Evolutionary conservation across 2,329 filamentous ascomycete genomes (phyloP).

Genomic region (Trichoderma sp.): DNA sequence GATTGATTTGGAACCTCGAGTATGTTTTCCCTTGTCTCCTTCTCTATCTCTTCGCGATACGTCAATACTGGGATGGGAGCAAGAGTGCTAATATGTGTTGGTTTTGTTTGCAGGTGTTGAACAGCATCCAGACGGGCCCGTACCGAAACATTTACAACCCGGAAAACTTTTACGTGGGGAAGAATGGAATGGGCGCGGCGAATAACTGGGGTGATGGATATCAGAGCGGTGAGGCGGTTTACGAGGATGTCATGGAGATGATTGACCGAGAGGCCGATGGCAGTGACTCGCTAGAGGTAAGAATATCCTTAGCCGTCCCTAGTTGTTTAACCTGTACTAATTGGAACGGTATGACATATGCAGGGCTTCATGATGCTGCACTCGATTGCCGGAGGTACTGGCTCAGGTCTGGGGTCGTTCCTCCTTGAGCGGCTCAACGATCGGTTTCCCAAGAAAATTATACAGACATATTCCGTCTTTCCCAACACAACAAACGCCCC

Average conservation of each 20-base stretch:
- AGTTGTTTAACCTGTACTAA: not conserved
- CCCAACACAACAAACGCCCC: constrained; percentile 84
- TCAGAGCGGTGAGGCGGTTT: constrained; percentile 84
- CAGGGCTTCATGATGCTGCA: constrained; percentile 98
- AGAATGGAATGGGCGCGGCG: constrained; percentile 88
- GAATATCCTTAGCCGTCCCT: not conserved
- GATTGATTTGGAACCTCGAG: constrained; percentile 90
- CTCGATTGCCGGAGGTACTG: constrained; percentile 95
- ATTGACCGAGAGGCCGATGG: constrained; percentile 98
- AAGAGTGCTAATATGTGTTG: not conserved
- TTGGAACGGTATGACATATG: not conserved
- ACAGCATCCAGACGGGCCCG: constrained; percentile 86
- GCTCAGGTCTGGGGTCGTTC: constrained; percentile 93
- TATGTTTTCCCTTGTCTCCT: constrained; percentile 37
- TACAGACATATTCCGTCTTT: constrained; percentile 98
- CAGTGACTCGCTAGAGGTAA: constrained; percentile 89
- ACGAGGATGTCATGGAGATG: constrained; percentile 99
- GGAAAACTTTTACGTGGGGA: constrained; percentile 97
- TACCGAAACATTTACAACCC: constrained; percentile 99
- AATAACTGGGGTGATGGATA: constrained; percentile 99
- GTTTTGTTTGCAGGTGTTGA: constrained; percentile 65
- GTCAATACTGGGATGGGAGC: not conserved
- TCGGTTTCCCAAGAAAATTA: constrained; percentile 97
- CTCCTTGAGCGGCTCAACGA: constrained; percentile 95
- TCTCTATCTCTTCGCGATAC: not conserved